Evolutionary conservation across 2,329 filamentous ascomycete species (phyloP).

Genomic region (Helotiales sp.): DNA sequence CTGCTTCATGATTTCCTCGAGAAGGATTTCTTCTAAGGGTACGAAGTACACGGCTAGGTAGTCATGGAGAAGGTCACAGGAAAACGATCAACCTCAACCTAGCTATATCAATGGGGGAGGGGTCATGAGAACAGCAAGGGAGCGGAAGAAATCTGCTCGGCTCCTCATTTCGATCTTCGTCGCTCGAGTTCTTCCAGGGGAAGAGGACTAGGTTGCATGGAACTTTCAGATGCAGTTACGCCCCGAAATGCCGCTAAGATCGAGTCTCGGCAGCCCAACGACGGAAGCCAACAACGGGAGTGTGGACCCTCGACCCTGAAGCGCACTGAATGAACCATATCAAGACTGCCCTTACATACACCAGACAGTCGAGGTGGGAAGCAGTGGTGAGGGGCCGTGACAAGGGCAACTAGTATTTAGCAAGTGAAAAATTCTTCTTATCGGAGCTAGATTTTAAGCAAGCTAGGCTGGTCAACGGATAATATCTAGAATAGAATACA

Average conservation of each 20-base stretch:
- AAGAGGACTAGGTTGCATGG: conserved; percentile 18
- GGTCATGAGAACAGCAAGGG: conserved; percentile 24
- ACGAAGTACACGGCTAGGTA: conserved; percentile 18
- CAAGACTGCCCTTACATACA: conserved; percentile 15
- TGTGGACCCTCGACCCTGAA: conserved; percentile 18
- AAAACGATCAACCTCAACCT: conserved; percentile 18
- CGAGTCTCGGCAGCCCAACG: conserved; percentile 12
- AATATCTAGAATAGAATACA: too few species aligned
- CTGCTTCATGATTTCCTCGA: conserved; percentile 1
- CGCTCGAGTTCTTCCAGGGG: conserved; percentile 23
- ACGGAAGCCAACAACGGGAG: neutral
- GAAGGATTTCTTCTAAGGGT: conserved; percentile 12
- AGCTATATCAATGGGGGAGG: conserved; percentile 23
- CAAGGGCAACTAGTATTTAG: too few species aligned
- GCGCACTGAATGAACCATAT: conserved; percentile 14
- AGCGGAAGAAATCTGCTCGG: conserved; percentile 19
- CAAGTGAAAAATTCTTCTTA: too few species aligned
- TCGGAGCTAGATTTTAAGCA: too few species aligned
- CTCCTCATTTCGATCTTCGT: conserved; percentile 7
- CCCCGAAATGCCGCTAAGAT: conserved; percentile 16
- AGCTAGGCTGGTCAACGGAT: too few species aligned
- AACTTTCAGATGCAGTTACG: conserved; percentile 11
- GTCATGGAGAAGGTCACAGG: conserved; percentile 21
- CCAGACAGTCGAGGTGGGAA: conserved; percentile 7
- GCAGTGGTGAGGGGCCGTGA: conserved; percentile 1